Percentiles rank a stretch among this genome's conserved stretches.
These are phyloP conservation scores for Tardiomyces digboiensis DNA, from an alignment of 1,139 yeast species.

Conservation along the genomic window DNA sequence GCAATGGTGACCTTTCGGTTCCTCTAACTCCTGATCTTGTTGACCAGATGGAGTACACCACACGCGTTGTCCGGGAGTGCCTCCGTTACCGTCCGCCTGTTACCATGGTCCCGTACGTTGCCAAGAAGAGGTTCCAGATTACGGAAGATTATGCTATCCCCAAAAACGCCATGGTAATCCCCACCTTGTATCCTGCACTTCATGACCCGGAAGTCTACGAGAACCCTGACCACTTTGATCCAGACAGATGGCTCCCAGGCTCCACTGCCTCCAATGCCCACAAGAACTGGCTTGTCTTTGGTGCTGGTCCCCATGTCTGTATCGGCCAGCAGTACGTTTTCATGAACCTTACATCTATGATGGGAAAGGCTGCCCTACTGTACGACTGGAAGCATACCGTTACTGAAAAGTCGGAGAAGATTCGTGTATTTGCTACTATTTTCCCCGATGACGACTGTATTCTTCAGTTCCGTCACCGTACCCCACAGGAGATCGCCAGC, in stretches of 20 bases:
- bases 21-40: constrained; percentile 63
- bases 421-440: constrained; percentile 94
- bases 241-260: constrained; percentile 87
- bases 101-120: constrained; percentile 94
- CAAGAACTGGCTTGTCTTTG: constrained; percentile 93
- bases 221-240: constrained; percentile 86
- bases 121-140: constrained; percentile 75
- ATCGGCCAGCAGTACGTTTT: constrained; percentile 90
- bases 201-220: constrained; percentile 97
- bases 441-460: constrained; percentile 95
- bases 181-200: constrained; percentile 88
- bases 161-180: constrained; percentile 94
- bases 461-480: constrained; percentile 41
- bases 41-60: constrained; percentile 79
- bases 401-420: constrained; percentile 79
- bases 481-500: neutral
- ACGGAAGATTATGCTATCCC: constrained; percentile 83
- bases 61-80: constrained; percentile 83
- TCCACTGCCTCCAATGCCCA: constrained; percentile 50
- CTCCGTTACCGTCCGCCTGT: constrained; percentile 97
- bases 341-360: constrained; percentile 79
- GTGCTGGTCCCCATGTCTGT: constrained; percentile 95
- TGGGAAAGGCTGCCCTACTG: constrained; percentile 79
- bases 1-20: constrained; percentile 61
- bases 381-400: constrained; percentile 75